Base-by-base conservation (phyloP, 2,329 filamentous ascomycete species). In the Canariomyces notabilis region DNA sequence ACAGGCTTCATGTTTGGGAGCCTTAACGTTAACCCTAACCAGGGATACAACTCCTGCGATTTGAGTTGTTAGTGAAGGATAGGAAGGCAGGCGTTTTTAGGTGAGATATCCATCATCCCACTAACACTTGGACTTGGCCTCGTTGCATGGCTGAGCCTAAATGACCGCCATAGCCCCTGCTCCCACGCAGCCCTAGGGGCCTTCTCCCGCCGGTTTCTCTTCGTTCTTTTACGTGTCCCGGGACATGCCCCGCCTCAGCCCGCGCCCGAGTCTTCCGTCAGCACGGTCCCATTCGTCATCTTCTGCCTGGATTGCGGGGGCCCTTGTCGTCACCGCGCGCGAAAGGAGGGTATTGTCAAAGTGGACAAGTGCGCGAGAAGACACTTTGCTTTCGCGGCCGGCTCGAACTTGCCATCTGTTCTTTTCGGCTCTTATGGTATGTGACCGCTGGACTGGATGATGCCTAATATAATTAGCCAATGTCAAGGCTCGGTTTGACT, bases 201-300 rank as follows among this genome's bases (percentile, higher is more conserved):
- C 26, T 29, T 35, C 37, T 38, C 43, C 32, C 39, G 21, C 56
- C 53, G 54, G 53, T 54, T 57, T 57, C 49, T 58, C 54, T 58
- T 58, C 54, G 54, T 55, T 19, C 31, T 42, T 50, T 49, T 46
- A 48, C 40, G 41, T 42, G 33, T 37, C 41, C 22, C 38, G 49
- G 44, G 21, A 37, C 6, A 32, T 11, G 26, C 40, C 44, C 45
- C 45, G 23, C 29, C 35, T 26, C 43, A 52, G 37, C 37, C 49
- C 49, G 52, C 48, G 35, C 42, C 56, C 56, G 56, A 54, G 48
- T n/a, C 52, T 50, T 57, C 54, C 56, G 54, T 35, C 11, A n/a
- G 36, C 22, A 31, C 16, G 34, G 32, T 35, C 33, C 34, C 42
- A 52, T 52, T 55, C 53, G 52, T 55, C 55, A 53, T 47, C 48